Conservation (phyloP, 2,329 filamentous ascomycete species). For the Amylocarpus encephaloides region DNA sequence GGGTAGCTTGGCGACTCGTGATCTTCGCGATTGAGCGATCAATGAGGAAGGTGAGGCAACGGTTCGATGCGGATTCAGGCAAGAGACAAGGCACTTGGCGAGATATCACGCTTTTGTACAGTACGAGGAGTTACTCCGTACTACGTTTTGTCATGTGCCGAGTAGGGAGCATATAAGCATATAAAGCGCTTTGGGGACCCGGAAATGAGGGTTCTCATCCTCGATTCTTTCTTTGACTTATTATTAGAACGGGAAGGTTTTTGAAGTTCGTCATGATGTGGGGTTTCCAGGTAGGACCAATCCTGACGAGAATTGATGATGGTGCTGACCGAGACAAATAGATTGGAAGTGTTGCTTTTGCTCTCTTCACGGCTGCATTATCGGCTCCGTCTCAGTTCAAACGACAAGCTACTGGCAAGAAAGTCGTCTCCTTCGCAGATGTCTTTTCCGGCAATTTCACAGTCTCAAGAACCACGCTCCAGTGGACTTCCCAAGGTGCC, state of each 20-base stretch:
- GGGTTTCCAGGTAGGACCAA: background rate
- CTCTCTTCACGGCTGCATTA: background rate
- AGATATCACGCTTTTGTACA: background rate
- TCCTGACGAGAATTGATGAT: no score
- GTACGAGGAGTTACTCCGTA: background rate
- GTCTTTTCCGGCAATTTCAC: conserved; percentile 20
- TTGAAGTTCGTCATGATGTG: background rate
- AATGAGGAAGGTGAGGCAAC: background rate
- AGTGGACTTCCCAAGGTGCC: conserved; percentile 50
- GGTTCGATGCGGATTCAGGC: background rate
- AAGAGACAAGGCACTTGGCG: background rate
- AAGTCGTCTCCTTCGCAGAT: conserved; percentile 24
- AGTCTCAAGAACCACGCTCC: conserved; percentile 16
- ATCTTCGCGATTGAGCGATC: background rate
- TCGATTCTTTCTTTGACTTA: background rate
- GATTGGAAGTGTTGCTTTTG: background rate
- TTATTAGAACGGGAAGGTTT: background rate
- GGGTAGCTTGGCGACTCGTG: background rate
- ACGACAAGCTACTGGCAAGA: conserved; percentile 9
- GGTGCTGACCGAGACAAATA: background rate
- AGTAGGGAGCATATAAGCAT: background rate
- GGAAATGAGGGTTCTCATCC: background rate
- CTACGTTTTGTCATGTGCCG: background rate
- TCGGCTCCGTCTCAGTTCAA: background rate
- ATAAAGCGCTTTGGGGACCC: background rate